Evolutionary conservation across 306 rosid genomes (phyloP), one percentile per base, ranked within the genome.

Genomic region (Urtica urens): DNA sequence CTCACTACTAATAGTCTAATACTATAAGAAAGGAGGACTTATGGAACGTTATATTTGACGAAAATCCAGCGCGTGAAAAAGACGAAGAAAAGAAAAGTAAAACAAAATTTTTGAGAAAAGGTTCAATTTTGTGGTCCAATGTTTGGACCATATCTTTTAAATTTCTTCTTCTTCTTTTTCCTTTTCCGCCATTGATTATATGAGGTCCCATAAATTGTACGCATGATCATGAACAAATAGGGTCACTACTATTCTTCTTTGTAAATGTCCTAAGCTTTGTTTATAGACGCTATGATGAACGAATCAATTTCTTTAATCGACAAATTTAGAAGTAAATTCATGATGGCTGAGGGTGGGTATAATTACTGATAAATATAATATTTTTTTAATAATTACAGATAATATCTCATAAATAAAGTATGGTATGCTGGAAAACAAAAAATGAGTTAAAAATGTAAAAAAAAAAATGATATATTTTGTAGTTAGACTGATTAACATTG

Each of bases 101-200:
- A 38, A 19, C 8, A 35, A 19, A 69, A 62, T 35, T 7, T 35
- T 7, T 35, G 4, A 62, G 65, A 51, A 51, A 34, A 51, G 43
- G 57, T 63, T 43, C 57, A 64, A 45, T 57, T 24, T 34, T 55
- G 80, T 79, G 80, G 87, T 65, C 79, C 79, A 75, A 46, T n/a
- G n/a, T 59, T 56, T 59, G 38, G 51, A 49, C 49, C 31, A 74
- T 54, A 62, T 65, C 58, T 68, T 71, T 74, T 44, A 28, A 51
- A 21, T 65, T 55, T 67, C 42, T 46, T 51, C 38, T 14, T 39
- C 26, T 53, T 64, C n/a, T n/a, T 63, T 46, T 49, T 10, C 9
- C 10, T 55, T 52, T 44, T 8, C 44, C 58, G 28, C 20, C 54
- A 60, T 53, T 40, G 70, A 73, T n/a, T n/a, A 70, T 49, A 30